Percentiles rank a stretch among this genome's conserved stretches.
These are phyloP conservation scores for Psilocybe sp. DNA, from an alignment of 768 basidiomycete genomes.

Conservation along the genomic window DNA sequence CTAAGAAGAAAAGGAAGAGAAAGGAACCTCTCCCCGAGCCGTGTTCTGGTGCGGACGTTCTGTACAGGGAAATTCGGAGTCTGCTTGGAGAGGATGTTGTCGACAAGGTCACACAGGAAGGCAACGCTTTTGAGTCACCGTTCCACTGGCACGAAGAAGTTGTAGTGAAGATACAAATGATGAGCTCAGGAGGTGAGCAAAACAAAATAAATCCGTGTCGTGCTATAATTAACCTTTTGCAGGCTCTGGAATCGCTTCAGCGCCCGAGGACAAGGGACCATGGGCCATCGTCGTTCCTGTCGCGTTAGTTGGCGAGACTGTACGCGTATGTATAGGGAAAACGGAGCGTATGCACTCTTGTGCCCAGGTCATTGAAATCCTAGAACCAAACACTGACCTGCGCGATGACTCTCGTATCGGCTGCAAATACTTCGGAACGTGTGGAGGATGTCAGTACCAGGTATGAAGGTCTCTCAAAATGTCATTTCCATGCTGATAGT, in stretches of 20 bases:
- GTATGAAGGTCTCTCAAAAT: constrained; percentile 31
- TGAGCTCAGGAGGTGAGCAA: constrained; percentile 61
- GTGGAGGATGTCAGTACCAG: constrained; percentile 95
- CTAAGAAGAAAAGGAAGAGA: constrained; percentile 31
- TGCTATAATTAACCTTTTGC: constrained; percentile 6
- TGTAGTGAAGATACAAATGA: constrained; percentile 58
- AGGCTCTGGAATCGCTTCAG: constrained; percentile 70
- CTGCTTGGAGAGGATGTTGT: constrained; percentile 64
- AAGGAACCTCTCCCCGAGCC: constrained; percentile 51
- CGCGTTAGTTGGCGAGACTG: constrained; percentile 77
- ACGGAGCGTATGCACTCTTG: constrained; percentile 69
- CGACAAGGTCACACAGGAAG: constrained; percentile 43
- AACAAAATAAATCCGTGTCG: background rate
- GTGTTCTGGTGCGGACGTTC: constrained; percentile 71
- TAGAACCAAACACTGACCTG: constrained; percentile 58
- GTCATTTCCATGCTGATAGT: constrained; percentile 1
- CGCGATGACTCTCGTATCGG: constrained; percentile 63
- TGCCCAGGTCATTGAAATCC: constrained; percentile 69
- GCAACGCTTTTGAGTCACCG: constrained; percentile 55
- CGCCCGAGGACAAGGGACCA: constrained; percentile 41
- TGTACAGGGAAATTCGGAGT: constrained; percentile 65
- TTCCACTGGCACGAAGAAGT: constrained; percentile 60
- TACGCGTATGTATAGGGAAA: constrained; percentile 71
- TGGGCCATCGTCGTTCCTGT: constrained; percentile 89
- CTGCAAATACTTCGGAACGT: constrained; percentile 87